phyloP scores from a whole-genome alignment of 139 green algal species.

The Coelastrella sp. region DNA sequence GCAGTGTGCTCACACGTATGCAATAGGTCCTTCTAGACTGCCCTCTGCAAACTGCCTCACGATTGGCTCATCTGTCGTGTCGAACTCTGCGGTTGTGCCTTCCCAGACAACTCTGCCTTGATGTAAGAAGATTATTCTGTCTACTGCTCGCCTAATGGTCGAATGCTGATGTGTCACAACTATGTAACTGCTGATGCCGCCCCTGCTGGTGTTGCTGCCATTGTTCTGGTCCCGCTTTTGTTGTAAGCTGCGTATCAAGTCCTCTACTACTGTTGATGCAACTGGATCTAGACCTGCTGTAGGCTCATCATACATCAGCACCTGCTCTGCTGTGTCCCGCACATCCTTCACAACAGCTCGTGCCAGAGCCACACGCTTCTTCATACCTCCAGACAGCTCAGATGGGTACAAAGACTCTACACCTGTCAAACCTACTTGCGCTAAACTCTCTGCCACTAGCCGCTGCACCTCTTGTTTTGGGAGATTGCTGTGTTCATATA shows the following conservation, averaged over 20 bases:
- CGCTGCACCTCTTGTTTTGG: constrained; percentile 74
- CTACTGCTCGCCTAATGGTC: constrained; percentile 95
- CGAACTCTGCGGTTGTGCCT: constrained; percentile 91
- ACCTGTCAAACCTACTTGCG: constrained; percentile 90
- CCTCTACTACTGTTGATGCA: constrained; percentile 96
- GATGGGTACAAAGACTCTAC: constrained; percentile 92
- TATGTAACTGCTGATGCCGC: constrained; percentile 93
- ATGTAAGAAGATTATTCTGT: constrained; percentile 97
- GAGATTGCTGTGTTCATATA: constrained; percentile 95
- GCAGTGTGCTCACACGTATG: constrained; percentile 73
- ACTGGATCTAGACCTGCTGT: constrained; percentile 98
- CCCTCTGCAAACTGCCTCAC: constrained; percentile 95
- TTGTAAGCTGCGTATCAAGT: constrained; percentile 92
- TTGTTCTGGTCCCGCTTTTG: not conserved
- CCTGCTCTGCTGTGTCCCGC: constrained; percentile 65
- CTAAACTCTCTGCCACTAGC: constrained; percentile 84
- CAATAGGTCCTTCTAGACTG: constrained; percentile 89
- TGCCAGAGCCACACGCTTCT: constrained; percentile 98
- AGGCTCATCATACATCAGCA: constrained; percentile 99
- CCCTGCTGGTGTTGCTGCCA: constrained; percentile 45
- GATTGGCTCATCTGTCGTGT: constrained; percentile 92
- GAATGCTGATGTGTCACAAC: constrained; percentile 99
- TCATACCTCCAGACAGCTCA: constrained; percentile 98
- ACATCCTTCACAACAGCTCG: constrained; percentile 60
- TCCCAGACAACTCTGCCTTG: constrained; percentile 97